Evolutionary conservation across 306 rosid species (phyloP), one percentile per base, ranked within the genome.

Genomic region (Ormosia emarginata): DNA sequence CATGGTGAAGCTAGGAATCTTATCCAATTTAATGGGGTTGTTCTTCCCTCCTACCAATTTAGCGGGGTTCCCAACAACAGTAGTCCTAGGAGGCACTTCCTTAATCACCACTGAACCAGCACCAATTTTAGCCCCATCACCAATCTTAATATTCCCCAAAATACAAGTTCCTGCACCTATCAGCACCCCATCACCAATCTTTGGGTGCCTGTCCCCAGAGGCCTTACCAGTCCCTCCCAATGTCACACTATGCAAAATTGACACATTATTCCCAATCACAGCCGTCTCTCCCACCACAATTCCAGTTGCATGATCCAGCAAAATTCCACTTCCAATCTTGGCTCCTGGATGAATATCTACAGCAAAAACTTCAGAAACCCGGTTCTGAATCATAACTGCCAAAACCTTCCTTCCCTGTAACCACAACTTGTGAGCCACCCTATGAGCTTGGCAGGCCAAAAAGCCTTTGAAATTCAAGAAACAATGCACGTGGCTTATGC

Each of bases 301-400:
- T 4, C 99, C 99, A 8, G 98, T 93, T 3, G 99, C 98, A 33
- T 95, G 99, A 67, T 95, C 99, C 2, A 95, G 85, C 83, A 95
- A 83, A 3, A 93, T 79, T 56, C 97, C 98, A 6, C 87, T 83
- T 8, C 99, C 98, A 46, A 93, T 81, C 52, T 72, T 89, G 0
- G 99, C 99, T 3, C 96, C 99, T 0, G 99, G 98, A 79, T 95
- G 99, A 14, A 95, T 92, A 73, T 95, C 99, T 11, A 95, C 96
- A 0, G 90, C 90, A 14, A 93, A 93, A 15, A 89, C 90, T 67
- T 93, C 97, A 2, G 98, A 93, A 2, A 93, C 94, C 17, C 96
- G 69, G 85, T 91, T 95, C 78, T 95, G 98, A 75, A 95, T 90
- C 84, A 90, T 52, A 2, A 91, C 67, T 0, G 99, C 98, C 37